Percentiles rank a stretch among this genome's conserved stretches.
These are phyloP conservation scores for Arthromyces matolae DNA, from an alignment of 768 basidiomycete genomes.

Conservation along the genomic window DNA sequence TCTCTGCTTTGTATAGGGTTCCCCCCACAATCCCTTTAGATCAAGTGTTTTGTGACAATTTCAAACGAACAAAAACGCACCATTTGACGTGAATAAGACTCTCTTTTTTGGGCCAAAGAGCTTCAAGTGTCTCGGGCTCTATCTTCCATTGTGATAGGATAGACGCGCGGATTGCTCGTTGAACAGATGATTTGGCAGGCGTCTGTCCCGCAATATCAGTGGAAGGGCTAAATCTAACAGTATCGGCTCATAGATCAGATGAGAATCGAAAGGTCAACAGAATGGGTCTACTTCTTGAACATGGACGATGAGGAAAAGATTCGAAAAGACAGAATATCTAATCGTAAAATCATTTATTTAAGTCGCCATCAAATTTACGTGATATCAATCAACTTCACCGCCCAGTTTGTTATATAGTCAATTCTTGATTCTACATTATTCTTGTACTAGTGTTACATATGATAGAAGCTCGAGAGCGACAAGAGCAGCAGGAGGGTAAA, in stretches of 20 bases:
- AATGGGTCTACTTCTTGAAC: constrained; percentile 69
- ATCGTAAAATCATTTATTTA: too few species aligned
- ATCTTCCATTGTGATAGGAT: constrained; percentile 84
- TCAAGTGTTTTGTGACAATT: constrained; percentile 14
- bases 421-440: constrained; percentile 43
- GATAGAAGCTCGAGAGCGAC: constrained; percentile 30
- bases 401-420: too few species aligned
- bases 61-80: constrained; percentile 42
- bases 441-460: constrained; percentile 42
- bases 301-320: constrained; percentile 30
- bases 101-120: constrained; percentile 99
- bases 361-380: too few species aligned
- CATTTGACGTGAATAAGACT: constrained; percentile 90
- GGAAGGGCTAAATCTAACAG: constrained; percentile 59
- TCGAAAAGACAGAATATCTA: constrained; percentile 1
- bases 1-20: constrained; percentile 67
- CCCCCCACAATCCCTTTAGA: constrained; percentile 15
- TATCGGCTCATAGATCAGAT: constrained; percentile 7
- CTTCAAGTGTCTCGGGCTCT: constrained; percentile 77
- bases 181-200: constrained; percentile 89
- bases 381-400: too few species aligned
- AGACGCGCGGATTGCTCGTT: constrained; percentile 78
- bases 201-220: constrained; percentile 88
- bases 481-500: constrained; percentile 18
- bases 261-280: constrained; percentile 5